These are phyloP conservation scores for Paxillus involutus DNA, from an alignment of 768 basidiomycete species.

Conservation along the genomic window DNA sequence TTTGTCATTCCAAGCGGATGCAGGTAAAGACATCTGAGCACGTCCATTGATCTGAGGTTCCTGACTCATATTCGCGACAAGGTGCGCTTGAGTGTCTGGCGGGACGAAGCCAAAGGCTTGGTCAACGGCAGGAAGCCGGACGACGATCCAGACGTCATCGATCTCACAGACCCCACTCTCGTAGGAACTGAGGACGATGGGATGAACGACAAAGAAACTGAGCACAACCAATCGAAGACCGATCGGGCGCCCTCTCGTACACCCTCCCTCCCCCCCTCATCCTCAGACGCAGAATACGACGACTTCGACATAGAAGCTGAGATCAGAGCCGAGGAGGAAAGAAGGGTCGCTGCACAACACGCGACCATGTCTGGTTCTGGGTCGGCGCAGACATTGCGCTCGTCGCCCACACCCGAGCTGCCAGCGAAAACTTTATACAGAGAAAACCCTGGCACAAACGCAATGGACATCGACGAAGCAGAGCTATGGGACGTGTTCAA, in stretches of 20 bases:
- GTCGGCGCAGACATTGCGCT: background rate
- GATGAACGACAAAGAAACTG: constrained; percentile 11
- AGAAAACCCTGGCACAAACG: constrained; percentile 5
- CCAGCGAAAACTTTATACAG: constrained; percentile 7
- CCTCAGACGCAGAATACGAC: constrained; percentile 42
- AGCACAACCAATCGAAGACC: constrained; percentile 7
- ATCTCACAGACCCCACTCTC: constrained; percentile 28
- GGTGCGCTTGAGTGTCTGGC: constrained; percentile 76
- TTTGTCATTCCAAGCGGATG: constrained; percentile 86
- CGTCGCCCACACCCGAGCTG: background rate
- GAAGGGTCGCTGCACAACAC: constrained; percentile 22
- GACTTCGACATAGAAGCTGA: constrained; percentile 55
- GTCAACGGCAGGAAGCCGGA: constrained; percentile 33
- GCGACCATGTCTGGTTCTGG: constrained; percentile 7
- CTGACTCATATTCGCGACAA: constrained; percentile 29
- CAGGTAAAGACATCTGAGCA: constrained; percentile 49
- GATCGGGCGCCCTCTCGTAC: constrained; percentile 38
- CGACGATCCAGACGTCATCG: constrained; percentile 26
- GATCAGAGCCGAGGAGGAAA: constrained; percentile 45
- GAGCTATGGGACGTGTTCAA: constrained; percentile 34
- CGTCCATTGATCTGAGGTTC: background rate
- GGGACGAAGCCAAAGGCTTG: constrained; percentile 59
- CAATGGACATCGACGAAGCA: constrained; percentile 39
- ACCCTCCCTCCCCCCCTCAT: constrained; percentile 39
- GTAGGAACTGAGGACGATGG: constrained; percentile 26